Conservation (phyloP, 1,284 basidiomycete species). For the Cryptococcus depauperatus region DNA sequence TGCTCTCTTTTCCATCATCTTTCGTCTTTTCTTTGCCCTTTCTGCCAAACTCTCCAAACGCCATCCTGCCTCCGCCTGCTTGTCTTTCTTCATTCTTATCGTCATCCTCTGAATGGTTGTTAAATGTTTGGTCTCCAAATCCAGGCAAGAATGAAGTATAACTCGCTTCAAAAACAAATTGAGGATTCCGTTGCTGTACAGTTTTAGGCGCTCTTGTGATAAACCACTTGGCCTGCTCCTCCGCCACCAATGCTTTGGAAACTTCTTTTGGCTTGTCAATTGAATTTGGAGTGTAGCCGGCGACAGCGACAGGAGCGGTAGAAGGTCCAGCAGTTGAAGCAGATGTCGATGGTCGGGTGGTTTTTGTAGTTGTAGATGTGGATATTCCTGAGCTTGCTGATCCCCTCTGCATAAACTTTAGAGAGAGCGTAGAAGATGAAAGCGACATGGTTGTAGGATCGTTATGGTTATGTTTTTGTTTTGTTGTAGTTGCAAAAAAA, state of each 20-base stretch:
- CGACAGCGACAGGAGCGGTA: neutral
- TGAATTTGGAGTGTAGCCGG: neutral
- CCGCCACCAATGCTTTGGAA: constrained; percentile 2
- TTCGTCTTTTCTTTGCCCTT: constrained; percentile 2
- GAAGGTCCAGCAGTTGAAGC: constrained; percentile 3
- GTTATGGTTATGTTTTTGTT: no score
- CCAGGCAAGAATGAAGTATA: constrained; percentile 27
- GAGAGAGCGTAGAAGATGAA: constrained; percentile 37
- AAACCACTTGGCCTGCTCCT: constrained; percentile 22
- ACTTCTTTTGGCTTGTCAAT: neutral
- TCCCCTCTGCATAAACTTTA: constrained; percentile 44
- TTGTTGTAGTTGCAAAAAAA: no score
- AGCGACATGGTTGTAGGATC: constrained; percentile 26
- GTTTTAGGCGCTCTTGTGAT: constrained; percentile 12
- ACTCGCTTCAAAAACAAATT: constrained; percentile 20
- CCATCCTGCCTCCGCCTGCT: constrained; percentile 12
- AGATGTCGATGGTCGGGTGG: constrained; percentile 4
- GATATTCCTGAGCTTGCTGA: constrained; percentile 17
- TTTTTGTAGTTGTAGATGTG: neutral
- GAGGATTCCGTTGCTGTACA: no score
- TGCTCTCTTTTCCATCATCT: constrained; percentile 1
- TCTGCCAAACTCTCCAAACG: constrained; percentile 11
- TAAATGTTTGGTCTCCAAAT: neutral
- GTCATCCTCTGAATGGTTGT: constrained; percentile 1
- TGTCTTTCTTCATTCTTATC: neutral